Evolutionary conservation across 2,329 filamentous ascomycete species (phyloP), one percentile per base, ranked within the genome.

Genomic region (Capronia americana): DNA sequence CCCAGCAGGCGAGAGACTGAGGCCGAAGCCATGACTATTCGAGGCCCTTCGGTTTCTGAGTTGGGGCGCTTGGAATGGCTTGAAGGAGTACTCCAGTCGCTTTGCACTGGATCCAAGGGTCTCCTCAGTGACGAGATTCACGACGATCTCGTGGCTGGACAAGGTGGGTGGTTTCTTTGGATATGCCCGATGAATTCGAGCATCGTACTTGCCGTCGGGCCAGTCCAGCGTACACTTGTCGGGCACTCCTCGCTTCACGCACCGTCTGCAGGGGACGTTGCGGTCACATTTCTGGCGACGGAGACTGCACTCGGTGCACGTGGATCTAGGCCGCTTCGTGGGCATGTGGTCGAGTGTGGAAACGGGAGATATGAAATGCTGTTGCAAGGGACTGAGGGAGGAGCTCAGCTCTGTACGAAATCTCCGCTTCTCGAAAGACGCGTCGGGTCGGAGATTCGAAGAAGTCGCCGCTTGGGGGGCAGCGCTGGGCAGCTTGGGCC

Each of bases 231-330:
- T 46, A 44, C 61, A 67, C 30, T 61, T 60, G n/a, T 67, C 61
- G 14, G 65, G 24, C 11, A 64, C 38, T 4, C 61, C 65, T 26
- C 65, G 61, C 41, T 64, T 61, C n/a, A 67, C 28, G 20, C 61
- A 67, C 34, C 65, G 55, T 17, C 50, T 55, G 57, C 65, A 67
- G 11, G 61, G 65, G 14, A 64, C 4, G 12, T 44, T 17, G 28
- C 56, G 34, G 54, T 67, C 65, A 56, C 65, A 67, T 57, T 64
- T 32, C 61, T 67, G 65, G 14, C 65, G 61, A 14, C 61, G 65
- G n/a, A 61, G 41, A n/a, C 41, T 55, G 32, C 65, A 64, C 55
- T 60, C 65, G 7, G 61, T 67, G 30, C 65, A 67, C 2, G 64
- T 66, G 12, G 30, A 41, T 61, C 64, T 32, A 6, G 17, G 8